Base-by-base conservation (phyloP, 2,329 filamentous ascomycete species). In the Emergomyces orientalis region DNA sequence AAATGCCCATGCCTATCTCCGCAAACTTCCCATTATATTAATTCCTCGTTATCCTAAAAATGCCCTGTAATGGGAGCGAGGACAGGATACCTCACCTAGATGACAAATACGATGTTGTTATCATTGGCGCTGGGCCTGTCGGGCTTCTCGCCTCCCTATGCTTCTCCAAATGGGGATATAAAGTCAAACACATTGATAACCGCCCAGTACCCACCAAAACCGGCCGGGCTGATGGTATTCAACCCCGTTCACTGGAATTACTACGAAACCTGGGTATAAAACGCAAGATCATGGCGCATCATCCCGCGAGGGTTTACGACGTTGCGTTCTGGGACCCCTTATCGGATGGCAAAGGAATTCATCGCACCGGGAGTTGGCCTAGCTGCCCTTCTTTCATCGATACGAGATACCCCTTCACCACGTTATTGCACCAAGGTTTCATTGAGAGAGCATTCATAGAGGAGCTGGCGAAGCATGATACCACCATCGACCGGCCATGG, bases 111-210 rank as follows among this genome's bases (percentile, higher is more conserved):
- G 86, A 88, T 70, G 83, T 83, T 59, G 91, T 96, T 69, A 91
- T 96, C 68, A 83, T 96, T 62, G 92, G 92, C 67, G 92, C 92
- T 62, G 92, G 92, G 19, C 92, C 92, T 3, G 91, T 92, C 49
- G 92, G 92, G 62, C 84, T 96, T 63, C 87, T 95, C 77, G 83
- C 96, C 30, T 94, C 91, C 9, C 91, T 91, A 37, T 93, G 89
- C 73, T 83, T 97, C 65, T 89, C 90, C 65, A 83, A 91, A 79
- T 96, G 91, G 90, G 92, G 92, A 25, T 97, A 96, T 81, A 91
- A 86, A 75, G 90, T 97, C 76, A 96, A 93, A 80, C 91, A 96
- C 77, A 91, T 80, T 30, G 78, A 80, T 64, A 70, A 74, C 5
- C 79, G 78, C 60, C 66, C 76, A 1, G 67, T 67, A 0, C 73